A percentile compares a stretch with the other conserved stretches of the same genome.
phyloP scores from a whole-genome alignment of 2,329 filamentous ascomycete genomes.

The Pestalotiopsis sp. region DNA sequence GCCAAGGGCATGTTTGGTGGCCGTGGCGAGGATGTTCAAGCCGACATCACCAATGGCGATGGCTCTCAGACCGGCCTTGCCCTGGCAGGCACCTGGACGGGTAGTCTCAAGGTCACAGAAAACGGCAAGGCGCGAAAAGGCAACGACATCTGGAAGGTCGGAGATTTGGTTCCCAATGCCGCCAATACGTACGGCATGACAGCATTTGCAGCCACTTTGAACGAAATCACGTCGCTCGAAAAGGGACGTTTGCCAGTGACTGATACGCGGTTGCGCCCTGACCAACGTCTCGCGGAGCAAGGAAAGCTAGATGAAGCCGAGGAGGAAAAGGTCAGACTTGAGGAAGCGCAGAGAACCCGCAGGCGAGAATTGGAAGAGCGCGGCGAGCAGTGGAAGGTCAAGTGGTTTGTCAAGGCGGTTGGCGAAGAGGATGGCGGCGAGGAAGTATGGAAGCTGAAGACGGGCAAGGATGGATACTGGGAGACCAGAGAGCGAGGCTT shows the following conservation, averaged over 20 bases:
- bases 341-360: constrained; percentile 80
- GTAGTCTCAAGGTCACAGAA: constrained; percentile 66
- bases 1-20: constrained; percentile 97
- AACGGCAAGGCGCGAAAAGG: constrained; percentile 59
- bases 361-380: constrained; percentile 75
- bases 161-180: constrained; percentile 77
- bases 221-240: constrained; percentile 85
- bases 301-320: constrained; percentile 85
- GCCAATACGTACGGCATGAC: constrained; percentile 86
- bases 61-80: constrained; percentile 69
- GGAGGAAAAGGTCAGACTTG: constrained; percentile 77
- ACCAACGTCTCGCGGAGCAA: constrained; percentile 83
- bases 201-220: constrained; percentile 80
- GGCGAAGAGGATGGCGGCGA: constrained; percentile 62
- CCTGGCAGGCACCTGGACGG: constrained; percentile 84
- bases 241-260: constrained; percentile 74
- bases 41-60: constrained; percentile 70
- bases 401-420: constrained; percentile 82
- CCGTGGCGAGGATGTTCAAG: constrained; percentile 83
- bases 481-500: constrained; percentile 69
- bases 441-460: constrained; percentile 75
- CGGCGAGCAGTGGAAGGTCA: constrained; percentile 72
- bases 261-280: constrained; percentile 81
- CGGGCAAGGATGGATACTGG: constrained; percentile 91
- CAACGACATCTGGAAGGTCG: constrained; percentile 77